Base-by-base conservation (phyloP, 352 stramenopile genomes). In the Detonula confervacea region DNA sequence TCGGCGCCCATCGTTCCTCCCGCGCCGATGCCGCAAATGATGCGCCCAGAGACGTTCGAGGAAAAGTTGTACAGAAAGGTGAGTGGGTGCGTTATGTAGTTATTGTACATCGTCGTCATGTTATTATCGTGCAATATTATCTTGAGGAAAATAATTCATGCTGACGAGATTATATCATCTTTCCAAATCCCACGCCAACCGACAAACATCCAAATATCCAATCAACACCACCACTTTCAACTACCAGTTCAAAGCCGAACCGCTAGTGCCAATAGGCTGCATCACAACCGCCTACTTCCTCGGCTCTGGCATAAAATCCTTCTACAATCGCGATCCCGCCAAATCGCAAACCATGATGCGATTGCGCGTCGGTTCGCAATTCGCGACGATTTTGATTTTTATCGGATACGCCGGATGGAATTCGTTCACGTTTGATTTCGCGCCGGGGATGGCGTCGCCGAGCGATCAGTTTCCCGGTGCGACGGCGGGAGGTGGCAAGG, bases 321-420 rank as follows among this genome's bases (percentile, higher is more conserved):
- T 94, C 72, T 86, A 89, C 51, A 86, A 92, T 66, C 81, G 81
- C 46, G 87, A 94, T 86, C 77, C 86, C 11, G 55, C 65, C 30
- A 76, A 83, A 80, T 88, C 77, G 8, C 89, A 94, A 69, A 88
- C 77, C 33, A 94, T 94, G 89, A 94, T 94, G 89, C 66, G 86
- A 59, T 30, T 81, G 33, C 81, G 89, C n/a, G 89, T 94, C 1
- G 84, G 55, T 16, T 83, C 77, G 51, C 89, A 94, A 81, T 92
- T 93, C 70, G 84, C 77, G 0, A 94, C 89, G 1, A 71, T 94
- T 20, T 60, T 90, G 29, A 87, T 86, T 27, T 94, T 94, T 74
- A 80, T 93, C 37, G 86, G 84, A 37, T 94, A 94, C 72, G 74
- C 87, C 2, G 89, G 89, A 11, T 62, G 83, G 25, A 86, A 89